Percentiles rank a stretch among this genome's conserved stretches.
These are phyloP conservation scores for Kodamaea nitidulidarum DNA, from an alignment of 805 yeast genomes.

Conservation along the genomic window DNA sequence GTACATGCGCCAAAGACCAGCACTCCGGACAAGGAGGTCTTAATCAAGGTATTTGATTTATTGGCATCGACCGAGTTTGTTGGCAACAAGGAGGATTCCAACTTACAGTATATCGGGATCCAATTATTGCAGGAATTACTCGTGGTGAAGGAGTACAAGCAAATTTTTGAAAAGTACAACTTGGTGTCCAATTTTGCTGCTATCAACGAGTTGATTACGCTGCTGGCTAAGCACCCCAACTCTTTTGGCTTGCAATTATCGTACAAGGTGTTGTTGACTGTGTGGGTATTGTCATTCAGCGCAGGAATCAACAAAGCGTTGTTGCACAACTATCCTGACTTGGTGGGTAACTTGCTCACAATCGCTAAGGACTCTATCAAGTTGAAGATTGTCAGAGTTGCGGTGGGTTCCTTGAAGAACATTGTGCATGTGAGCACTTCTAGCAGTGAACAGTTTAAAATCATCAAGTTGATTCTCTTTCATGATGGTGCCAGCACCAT, in stretches of 20 bases:
- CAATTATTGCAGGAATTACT: constrained; percentile 65
- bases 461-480: constrained; percentile 65
- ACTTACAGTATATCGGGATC: constrained; percentile 54
- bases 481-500: constrained; percentile 71
- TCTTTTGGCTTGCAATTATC: constrained; percentile 69
- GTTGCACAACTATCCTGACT: constrained; percentile 50
- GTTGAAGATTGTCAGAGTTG: constrained; percentile 83
- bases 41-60: constrained; percentile 36
- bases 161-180: constrained; percentile 38
- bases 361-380: constrained; percentile 80
- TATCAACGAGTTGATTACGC: constrained; percentile 26
- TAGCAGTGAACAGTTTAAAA: constrained; percentile 37
- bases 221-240: constrained; percentile 33
- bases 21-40: constrained; percentile 31
- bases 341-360: constrained; percentile 48
- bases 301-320: constrained; percentile 44
- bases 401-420: constrained; percentile 71
- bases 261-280: constrained; percentile 69
- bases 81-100: constrained; percentile 33
- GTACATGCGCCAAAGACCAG: constrained; percentile 17
- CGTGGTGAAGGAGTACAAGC: constrained; percentile 50
- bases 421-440: constrained; percentile 39
- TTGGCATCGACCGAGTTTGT: constrained; percentile 29
- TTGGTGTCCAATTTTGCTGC: constrained; percentile 32
- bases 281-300: constrained; percentile 86